phyloP scores from a whole-genome alignment of 192 early-diverging fungal species.

The Gonapodya prolifera region DNA sequence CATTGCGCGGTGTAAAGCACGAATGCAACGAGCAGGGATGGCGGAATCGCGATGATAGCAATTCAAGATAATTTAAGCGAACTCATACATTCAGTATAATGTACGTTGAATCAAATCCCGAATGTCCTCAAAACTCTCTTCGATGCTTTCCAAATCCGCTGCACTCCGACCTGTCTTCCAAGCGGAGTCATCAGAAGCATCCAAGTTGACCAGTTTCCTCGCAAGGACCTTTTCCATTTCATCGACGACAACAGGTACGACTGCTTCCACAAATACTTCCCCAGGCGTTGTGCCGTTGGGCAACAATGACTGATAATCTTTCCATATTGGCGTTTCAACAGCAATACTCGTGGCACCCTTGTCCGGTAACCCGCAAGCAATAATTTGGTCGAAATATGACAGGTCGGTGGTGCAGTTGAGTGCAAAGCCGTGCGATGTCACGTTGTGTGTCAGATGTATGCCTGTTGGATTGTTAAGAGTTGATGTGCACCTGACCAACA shows the following conservation, averaged over 20 bases:
- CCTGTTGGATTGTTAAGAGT: constrained; percentile 24
- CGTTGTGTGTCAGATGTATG: constrained; percentile 72
- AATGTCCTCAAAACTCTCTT: neutral
- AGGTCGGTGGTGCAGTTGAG: constrained; percentile 89
- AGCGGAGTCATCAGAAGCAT: neutral
- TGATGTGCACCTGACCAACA: neutral
- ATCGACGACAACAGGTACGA: constrained; percentile 32
- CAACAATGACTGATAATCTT: neutral
- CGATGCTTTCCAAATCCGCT: neutral
- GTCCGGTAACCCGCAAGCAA: constrained; percentile 75
- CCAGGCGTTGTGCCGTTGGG: neutral
- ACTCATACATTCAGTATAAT: too few species aligned
- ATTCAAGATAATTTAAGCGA: too few species aligned
- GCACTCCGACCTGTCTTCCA: neutral
- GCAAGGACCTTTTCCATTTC: constrained; percentile 36
- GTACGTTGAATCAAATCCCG: too few species aligned
- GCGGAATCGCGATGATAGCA: too few species aligned
- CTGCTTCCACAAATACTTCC: constrained; percentile 27
- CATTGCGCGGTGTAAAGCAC: too few species aligned
- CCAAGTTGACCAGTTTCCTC: constrained; percentile 12
- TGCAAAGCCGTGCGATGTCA: constrained; percentile 88
- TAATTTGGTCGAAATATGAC: constrained; percentile 74
- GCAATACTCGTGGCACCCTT: constrained; percentile 58
- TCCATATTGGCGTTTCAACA: constrained; percentile 33
- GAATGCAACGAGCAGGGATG: too few species aligned